These are phyloP conservation scores for Xylariaceae sp. DNA, from an alignment of 2,329 filamentous ascomycete genomes.

Conservation along the genomic window DNA sequence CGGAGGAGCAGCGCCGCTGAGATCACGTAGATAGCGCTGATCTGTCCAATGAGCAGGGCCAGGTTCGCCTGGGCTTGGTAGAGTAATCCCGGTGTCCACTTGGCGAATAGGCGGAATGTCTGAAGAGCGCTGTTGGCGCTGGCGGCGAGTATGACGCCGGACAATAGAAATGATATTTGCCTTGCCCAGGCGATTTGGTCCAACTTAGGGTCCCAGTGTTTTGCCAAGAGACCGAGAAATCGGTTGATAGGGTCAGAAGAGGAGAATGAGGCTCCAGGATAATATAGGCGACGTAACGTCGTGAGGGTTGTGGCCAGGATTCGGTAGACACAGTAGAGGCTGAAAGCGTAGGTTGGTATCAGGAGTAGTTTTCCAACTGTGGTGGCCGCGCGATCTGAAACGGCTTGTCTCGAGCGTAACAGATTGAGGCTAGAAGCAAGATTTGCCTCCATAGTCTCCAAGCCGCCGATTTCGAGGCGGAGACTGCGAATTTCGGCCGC, in stretches of 20 bases:
- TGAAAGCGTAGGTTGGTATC: constrained; percentile 63
- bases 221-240: constrained; percentile 72
- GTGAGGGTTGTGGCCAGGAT: constrained; percentile 69
- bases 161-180: constrained; percentile 79
- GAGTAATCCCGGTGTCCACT: constrained; percentile 67
- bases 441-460: constrained; percentile 74
- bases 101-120: constrained; percentile 76
- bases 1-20: constrained; percentile 71
- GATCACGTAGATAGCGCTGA: constrained; percentile 82
- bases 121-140: constrained; percentile 82
- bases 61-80: constrained; percentile 73
- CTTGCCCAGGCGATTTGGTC: constrained; percentile 81
- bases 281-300: constrained; percentile 57
- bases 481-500: constrained; percentile 57
- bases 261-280: constrained; percentile 51
- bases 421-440: constrained; percentile 62
- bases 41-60: constrained; percentile 74
- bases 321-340: constrained; percentile 80
- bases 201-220: constrained; percentile 78
- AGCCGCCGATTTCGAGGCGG: constrained; percentile 71
- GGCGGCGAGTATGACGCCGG: constrained; percentile 75
- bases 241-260: constrained; percentile 80
- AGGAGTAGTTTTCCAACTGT: constrained; percentile 61
- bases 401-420: constrained; percentile 59
- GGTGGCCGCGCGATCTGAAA: constrained; percentile 65